Percentiles rank a stretch among this genome's conserved stretches.
These are phyloP conservation scores for Meyerozyma athensensis DNA, from an alignment of 1,139 yeast genomes.

Conservation along the genomic window DNA sequence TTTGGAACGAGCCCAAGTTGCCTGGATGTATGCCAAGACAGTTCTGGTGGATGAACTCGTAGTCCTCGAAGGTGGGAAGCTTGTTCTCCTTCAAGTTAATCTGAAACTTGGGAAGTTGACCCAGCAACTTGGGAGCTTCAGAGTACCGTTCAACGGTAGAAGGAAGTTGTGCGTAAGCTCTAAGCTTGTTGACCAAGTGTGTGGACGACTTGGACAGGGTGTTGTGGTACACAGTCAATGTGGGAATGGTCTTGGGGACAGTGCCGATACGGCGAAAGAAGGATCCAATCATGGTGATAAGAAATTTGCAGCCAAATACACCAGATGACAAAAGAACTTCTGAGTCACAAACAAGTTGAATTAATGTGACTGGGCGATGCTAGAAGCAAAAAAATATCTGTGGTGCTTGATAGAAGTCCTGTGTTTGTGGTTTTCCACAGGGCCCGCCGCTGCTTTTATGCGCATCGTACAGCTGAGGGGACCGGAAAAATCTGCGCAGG, in stretches of 20 bases:
- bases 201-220: conserved; percentile 22
- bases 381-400: background rate
- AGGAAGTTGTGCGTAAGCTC: conserved; percentile 19
- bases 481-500: conserved; percentile 3
- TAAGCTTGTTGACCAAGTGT: conserved; percentile 22
- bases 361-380: background rate
- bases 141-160: conserved; percentile 16
- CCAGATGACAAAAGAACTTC: background rate
- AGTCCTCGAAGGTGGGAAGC: conserved; percentile 27
- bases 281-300: background rate
- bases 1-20: conserved; percentile 28
- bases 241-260: conserved; percentile 10
- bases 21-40: conserved; percentile 45
- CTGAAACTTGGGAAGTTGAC: conserved; percentile 17
- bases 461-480: conserved; percentile 1
- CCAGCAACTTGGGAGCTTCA: conserved; percentile 5
- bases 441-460: background rate
- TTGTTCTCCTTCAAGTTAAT: conserved; percentile 23
- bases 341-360: background rate
- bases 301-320: background rate
- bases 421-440: background rate
- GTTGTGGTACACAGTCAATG: conserved; percentile 32
- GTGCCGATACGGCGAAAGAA: conserved; percentile 5
- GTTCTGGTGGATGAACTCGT: conserved; percentile 29
- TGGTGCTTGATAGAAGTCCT: no score